These are phyloP conservation scores for Leccinum boreale DNA, from an alignment of 768 basidiomycete species.

Conservation along the genomic window DNA sequence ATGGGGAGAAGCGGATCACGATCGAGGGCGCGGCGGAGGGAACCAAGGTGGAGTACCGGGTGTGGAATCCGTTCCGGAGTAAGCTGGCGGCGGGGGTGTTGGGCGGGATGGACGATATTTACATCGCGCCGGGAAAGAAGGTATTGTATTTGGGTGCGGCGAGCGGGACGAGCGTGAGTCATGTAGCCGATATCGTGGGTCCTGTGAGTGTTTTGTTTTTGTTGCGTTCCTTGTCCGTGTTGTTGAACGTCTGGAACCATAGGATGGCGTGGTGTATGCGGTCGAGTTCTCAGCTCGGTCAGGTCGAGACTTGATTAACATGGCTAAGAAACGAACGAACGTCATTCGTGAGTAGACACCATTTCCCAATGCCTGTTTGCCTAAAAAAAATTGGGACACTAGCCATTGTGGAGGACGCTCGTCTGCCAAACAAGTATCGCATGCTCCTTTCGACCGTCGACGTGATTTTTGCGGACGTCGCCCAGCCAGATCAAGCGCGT, in stretches of 20 bases:
- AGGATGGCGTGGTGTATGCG: constrained; percentile 97
- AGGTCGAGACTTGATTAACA: constrained; percentile 96
- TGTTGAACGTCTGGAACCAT: constrained; percentile 8
- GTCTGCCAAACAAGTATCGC: constrained; percentile 93
- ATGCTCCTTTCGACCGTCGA: constrained; percentile 96
- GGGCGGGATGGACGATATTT: constrained; percentile 92
- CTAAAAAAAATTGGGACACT: constrained; percentile 2
- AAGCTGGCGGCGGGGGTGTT: constrained; percentile 97
- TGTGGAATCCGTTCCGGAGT: constrained; percentile 99
- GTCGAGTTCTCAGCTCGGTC: constrained; percentile 97
- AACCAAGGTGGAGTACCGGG: constrained; percentile 93
- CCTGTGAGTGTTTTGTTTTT: constrained; percentile 54
- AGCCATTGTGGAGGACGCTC: constrained; percentile 98
- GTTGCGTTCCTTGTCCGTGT: background rate
- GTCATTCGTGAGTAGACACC: constrained; percentile 76
- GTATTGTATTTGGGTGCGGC: constrained; percentile 98
- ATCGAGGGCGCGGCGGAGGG: constrained; percentile 73
- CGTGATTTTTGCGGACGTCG: constrained; percentile 97
- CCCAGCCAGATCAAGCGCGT: constrained; percentile 98
- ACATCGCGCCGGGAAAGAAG: constrained; percentile 90
- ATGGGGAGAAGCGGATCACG: constrained; percentile 96
- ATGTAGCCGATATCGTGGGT: constrained; percentile 98
- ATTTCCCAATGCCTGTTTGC: background rate
- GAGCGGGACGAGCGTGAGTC: constrained; percentile 95
- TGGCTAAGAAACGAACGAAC: constrained; percentile 99